Conservation (phyloP, 2,329 filamentous ascomycete genomes). For the Fusarium sp. region DNA sequence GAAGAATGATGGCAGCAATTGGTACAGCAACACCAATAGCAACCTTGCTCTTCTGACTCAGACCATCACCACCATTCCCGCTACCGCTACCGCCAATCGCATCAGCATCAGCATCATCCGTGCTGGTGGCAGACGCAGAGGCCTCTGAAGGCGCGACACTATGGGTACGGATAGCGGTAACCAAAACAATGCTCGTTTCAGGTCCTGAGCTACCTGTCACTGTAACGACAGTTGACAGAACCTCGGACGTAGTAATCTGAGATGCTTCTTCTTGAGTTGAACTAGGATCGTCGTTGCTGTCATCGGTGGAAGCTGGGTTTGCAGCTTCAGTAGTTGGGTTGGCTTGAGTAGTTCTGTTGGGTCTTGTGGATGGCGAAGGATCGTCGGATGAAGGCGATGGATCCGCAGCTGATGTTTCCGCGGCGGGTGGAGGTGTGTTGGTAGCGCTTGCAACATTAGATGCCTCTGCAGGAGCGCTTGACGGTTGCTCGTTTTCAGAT, state of each 20-base stretch:
- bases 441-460: constrained; percentile 21
- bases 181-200: constrained; percentile 43
- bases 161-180: constrained; percentile 46
- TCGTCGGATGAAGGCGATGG: constrained; percentile 24
- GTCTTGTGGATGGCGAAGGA: constrained; percentile 6
- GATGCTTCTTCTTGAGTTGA: constrained; percentile 27
- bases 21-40: constrained; percentile 95
- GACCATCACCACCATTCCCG: constrained; percentile 55
- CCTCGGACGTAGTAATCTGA: constrained; percentile 24
- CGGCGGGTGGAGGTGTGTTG: constrained; percentile 8
- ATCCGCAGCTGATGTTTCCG: constrained; percentile 12
- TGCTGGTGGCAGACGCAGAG: constrained; percentile 41
- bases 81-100: constrained; percentile 40
- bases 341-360: constrained; percentile 14
- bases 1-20: constrained; percentile 84
- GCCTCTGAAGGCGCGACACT: constrained; percentile 11
- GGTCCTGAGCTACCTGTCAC: constrained; percentile 39
- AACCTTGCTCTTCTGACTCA: constrained; percentile 76
- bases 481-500: constrained; percentile 6
- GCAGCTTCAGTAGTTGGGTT: constrained; percentile 25
- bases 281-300: constrained; percentile 26
- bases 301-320: constrained; percentile 20
- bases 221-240: constrained; percentile 42
- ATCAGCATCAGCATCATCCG: constrained; percentile 48
- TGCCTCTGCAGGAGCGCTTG: constrained; percentile 15